These are phyloP conservation scores for Jimgerdemannia lactiflua DNA, from an alignment of 192 early-diverging fungal species.

Conservation along the genomic window DNA sequence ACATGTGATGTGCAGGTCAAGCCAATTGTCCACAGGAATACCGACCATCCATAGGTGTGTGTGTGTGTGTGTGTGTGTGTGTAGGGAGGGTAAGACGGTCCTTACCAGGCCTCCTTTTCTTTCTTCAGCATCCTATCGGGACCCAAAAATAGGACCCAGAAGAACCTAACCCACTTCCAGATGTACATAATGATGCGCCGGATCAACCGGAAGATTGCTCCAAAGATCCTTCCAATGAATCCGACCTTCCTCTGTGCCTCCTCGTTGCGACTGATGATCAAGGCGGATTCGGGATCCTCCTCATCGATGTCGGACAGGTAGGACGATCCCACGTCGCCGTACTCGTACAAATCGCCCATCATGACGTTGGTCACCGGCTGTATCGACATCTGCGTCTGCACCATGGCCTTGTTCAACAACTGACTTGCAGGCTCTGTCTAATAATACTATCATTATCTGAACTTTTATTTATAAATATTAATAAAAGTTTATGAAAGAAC, in stretches of 20 bases:
- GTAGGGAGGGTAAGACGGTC: neutral
- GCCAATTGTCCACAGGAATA: neutral
- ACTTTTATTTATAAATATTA: too few relatives aligned
- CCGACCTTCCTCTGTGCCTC: neutral
- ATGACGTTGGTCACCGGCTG: neutral
- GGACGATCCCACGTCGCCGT: neutral
- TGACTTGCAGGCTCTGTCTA: neutral
- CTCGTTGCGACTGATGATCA: neutral
- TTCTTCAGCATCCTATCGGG: slow-evolving; percentile 37
- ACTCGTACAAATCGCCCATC: neutral
- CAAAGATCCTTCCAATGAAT: slow-evolving; percentile 8
- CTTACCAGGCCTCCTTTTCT: neutral
- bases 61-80: too few relatives aligned
- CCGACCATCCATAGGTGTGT: neutral
- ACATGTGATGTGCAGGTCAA: neutral
- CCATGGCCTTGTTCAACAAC: neutral
- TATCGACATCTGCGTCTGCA: neutral
- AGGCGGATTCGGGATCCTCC: neutral
- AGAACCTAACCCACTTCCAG: slow-evolving; percentile 60
- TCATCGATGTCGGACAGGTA: slow-evolving; percentile 3
- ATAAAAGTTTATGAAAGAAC: too few relatives aligned
- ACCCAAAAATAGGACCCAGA: slow-evolving; percentile 45
- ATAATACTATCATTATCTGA: too few relatives aligned
- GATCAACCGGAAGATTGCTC: slow-evolving; percentile 11
- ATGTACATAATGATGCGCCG: slow-evolving; percentile 24